Percentiles rank a stretch among this genome's conserved stretches.
Conservation (phyloP, 768 basidiomycete species). For the Lactarius trivialis region DNA sequence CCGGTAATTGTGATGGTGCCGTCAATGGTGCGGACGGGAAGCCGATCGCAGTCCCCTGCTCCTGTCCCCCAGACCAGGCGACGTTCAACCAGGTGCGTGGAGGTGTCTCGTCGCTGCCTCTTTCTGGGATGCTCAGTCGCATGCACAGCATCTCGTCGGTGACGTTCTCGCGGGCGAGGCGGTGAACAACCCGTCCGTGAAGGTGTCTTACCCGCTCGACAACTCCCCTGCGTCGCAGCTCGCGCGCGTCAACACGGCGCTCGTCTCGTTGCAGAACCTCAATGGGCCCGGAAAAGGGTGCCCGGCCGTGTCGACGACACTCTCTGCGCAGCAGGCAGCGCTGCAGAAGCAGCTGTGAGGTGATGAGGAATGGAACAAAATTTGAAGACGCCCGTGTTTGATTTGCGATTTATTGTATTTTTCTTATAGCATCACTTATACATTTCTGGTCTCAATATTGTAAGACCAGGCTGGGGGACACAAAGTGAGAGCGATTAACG, state of each 20-base stretch:
- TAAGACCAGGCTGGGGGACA: too few species aligned
- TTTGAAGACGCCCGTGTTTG: not conserved
- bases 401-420: not conserved
- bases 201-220: slow-evolving; percentile 58
- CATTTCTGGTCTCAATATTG: not conserved
- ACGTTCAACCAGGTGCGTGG: slow-evolving; percentile 28
- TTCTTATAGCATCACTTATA: not conserved
- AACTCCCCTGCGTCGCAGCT: slow-evolving; percentile 44
- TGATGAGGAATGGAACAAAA: not conserved
- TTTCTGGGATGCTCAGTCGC: slow-evolving; percentile 1
- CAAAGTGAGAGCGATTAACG: too few species aligned
- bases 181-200: slow-evolving; percentile 56
- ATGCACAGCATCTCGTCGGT: slow-evolving; percentile 8
- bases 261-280: slow-evolving; percentile 70
- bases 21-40: slow-evolving; percentile 25
- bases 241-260: slow-evolving; percentile 50
- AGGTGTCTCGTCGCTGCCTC: not conserved
- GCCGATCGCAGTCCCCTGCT: slow-evolving; percentile 37
- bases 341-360: slow-evolving; percentile 8
- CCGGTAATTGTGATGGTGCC: too few species aligned
- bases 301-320: slow-evolving; percentile 56
- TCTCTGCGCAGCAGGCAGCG: slow-evolving; percentile 27
- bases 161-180: slow-evolving; percentile 30
- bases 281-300: slow-evolving; percentile 62
- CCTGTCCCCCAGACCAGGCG: slow-evolving; percentile 34